Base-by-base conservation (phyloP, 345 rosid species). In the Ceriops decandra region DNA sequence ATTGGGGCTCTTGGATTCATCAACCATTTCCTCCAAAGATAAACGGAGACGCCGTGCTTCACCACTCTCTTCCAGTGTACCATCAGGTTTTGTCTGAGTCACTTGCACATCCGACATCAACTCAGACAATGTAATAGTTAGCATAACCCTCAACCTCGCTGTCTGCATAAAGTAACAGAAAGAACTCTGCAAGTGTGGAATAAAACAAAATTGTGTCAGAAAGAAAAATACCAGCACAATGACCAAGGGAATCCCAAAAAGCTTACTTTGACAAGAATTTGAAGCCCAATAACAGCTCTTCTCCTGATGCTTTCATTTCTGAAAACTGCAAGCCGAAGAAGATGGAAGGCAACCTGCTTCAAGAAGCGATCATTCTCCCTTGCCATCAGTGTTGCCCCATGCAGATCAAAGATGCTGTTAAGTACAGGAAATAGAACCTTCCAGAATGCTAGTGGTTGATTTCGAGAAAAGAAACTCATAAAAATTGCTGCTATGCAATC, bases 321-420 rank as follows among this genome's bases (percentile, higher is more conserved):
- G 82, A 91, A 95, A 80, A 95, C 95, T 36, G 83, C 93, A 73
- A 95, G 96, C 58, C 99, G 87, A 75, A 95, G 97, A 71, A 95
- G 98, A 78, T 95, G 98, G 78, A 95, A 91, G 64, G 98, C 93
- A 61, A 88, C 88, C 81, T 95, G 99, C 83, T 95, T 95, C 78
- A 95, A 79, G 87, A 95, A 95, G 53, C 99, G 96, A 75, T 95
- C 99, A 64, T 95, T 95, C 82, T 95, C 99, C 88, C 99, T 90
- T 46, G 99, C 91, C 91, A 95, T 91, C 60, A 95, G 80, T 57
- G 92, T 95, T 66, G 93, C 93, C 67, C 98, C 99, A 76, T 95
- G 99, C 72, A 91, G 93, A 81, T 90, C 93, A 78, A 90, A 86
- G 60, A 90, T 82, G 73, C 71, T 71, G 82, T 86, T 81, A 71